phyloP scores from a whole-genome alignment of 805 yeast genomes.

The Helenozyma rhizophorensis region DNA sequence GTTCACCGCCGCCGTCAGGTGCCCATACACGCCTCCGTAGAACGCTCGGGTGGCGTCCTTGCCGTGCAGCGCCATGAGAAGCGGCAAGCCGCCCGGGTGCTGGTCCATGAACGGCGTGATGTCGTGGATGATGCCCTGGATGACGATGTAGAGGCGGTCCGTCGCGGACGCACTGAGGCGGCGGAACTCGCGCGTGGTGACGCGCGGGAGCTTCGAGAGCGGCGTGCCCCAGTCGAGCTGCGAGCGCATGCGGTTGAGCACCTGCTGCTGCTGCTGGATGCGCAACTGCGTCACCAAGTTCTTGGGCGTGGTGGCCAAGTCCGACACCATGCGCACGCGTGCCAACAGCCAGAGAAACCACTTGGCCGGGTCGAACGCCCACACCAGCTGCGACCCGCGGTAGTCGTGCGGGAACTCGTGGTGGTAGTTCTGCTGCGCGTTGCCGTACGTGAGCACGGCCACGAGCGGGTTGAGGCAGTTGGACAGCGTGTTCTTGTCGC shows the following conservation, averaged over 20 bases:
- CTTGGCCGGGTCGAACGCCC: conserved; percentile 85
- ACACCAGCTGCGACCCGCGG: conserved; percentile 67
- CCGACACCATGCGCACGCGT: conserved; percentile 53
- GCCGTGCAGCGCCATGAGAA: conserved; percentile 78
- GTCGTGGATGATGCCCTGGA: conserved; percentile 90
- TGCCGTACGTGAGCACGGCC: conserved; percentile 75
- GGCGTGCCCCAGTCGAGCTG: conserved; percentile 93
- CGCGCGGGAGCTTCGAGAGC: conserved; percentile 75
- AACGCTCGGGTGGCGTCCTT: conserved; percentile 93
- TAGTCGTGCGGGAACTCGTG: conserved; percentile 94
- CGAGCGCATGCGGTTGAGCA: conserved; percentile 70
- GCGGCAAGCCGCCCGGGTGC: conserved; percentile 90
- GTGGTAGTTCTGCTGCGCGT: conserved; percentile 89
- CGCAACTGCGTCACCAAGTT: conserved; percentile 58
- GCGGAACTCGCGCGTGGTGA: conserved; percentile 44
- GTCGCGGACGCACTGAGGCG: conserved; percentile 31
- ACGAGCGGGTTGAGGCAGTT: conserved; percentile 56
- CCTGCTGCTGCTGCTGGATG: conserved; percentile 68
- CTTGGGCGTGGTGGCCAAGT: conserved; percentile 59
- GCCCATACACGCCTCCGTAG: conserved; percentile 91
- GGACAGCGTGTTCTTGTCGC: conserved; percentile 63
- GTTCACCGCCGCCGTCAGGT: conserved; percentile 90
- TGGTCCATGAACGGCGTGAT: conserved; percentile 85
- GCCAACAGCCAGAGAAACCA: conserved; percentile 56
- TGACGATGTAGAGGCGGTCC: conserved; percentile 66